phyloP scores from a whole-genome alignment of 2,329 filamentous ascomycete species.

The Phyllosticta citriasiana region DNA sequence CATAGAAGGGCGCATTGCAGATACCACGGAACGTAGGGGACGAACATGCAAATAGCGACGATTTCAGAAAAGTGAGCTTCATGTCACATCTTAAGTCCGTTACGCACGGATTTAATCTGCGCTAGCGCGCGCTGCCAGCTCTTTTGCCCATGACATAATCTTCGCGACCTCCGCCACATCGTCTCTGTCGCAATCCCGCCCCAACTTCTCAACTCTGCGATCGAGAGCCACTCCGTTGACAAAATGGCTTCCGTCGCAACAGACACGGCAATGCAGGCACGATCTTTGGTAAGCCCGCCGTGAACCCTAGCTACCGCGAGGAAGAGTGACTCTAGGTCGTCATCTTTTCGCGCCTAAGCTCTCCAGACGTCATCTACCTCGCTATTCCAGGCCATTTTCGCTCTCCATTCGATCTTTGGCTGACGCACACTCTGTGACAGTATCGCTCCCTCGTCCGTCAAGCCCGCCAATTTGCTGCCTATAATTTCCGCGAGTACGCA shows the following conservation, averaged over 20 bases:
- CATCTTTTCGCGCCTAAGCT: background rate
- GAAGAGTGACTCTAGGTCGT: background rate
- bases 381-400: background rate
- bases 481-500: constrained; percentile 98
- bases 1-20: background rate
- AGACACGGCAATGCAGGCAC: constrained; percentile 29
- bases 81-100: background rate
- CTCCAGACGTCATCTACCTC: background rate
- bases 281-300: constrained; percentile 27
- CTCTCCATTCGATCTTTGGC: too few relatives aligned
- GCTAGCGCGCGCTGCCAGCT: background rate
- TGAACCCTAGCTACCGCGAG: background rate
- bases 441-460: constrained; percentile 88
- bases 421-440: constrained; percentile 35
- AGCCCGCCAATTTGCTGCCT: constrained; percentile 76
- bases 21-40: background rate
- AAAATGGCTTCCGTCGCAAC: constrained; percentile 19
- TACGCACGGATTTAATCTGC: background rate
- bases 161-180: background rate
- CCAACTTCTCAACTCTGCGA: background rate
- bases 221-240: background rate
- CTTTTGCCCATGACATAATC: constrained; percentile 10
- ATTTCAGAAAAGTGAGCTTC: background rate
- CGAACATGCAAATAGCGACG: background rate
- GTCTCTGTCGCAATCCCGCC: background rate